These are phyloP conservation scores for Clitocybe nebularis DNA, from an alignment of 1,284 basidiomycete genomes.

Conservation along the genomic window DNA sequence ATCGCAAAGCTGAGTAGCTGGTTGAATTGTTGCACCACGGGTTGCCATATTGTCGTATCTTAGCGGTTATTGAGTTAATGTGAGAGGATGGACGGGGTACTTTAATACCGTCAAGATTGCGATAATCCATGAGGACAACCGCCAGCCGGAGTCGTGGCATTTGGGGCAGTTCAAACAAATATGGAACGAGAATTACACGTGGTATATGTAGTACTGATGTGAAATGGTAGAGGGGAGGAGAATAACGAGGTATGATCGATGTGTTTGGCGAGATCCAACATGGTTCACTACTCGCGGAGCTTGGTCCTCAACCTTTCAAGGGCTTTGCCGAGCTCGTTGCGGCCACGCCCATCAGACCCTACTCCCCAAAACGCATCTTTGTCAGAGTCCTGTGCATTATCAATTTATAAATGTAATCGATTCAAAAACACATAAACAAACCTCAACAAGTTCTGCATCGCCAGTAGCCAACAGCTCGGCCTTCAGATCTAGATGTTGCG, in stretches of 20 bases:
- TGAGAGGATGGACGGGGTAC: conserved; percentile 15
- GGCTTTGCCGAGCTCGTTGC: conserved; percentile 71
- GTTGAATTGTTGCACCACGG: conserved; percentile 17
- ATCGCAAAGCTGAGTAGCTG: conserved; percentile 28
- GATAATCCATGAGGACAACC: conserved; percentile 5
- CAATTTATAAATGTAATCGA: not conserved
- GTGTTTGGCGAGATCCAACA: conserved; percentile 20
- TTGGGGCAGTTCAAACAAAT: conserved; percentile 10
- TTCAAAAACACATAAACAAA: conserved; percentile 23
- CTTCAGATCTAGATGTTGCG: conserved; percentile 53
- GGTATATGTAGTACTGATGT: conserved; percentile 10
- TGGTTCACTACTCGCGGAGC: conserved; percentile 35
- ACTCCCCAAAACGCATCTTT: conserved; percentile 70
- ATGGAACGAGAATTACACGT: conserved; percentile 9
- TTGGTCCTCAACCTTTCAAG: conserved; percentile 53
- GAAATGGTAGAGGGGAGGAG: conserved; percentile 15
- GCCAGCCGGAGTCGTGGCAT: conserved; percentile 2
- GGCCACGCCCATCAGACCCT: conserved; percentile 54
- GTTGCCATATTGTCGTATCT: conserved; percentile 24
- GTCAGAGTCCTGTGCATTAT: conserved; percentile 47
- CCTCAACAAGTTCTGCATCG: conserved; percentile 59
- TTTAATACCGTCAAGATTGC: conserved; percentile 16
- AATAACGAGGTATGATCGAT: conserved; percentile 19
- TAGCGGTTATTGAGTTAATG: conserved; percentile 15
- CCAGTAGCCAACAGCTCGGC: conserved; percentile 55